A percentile compares a stretch with the other conserved stretches of the same genome.
phyloP scores from a whole-genome alignment of 805 yeast species.

The Sugiyamaella boreocaroliniensis region DNA sequence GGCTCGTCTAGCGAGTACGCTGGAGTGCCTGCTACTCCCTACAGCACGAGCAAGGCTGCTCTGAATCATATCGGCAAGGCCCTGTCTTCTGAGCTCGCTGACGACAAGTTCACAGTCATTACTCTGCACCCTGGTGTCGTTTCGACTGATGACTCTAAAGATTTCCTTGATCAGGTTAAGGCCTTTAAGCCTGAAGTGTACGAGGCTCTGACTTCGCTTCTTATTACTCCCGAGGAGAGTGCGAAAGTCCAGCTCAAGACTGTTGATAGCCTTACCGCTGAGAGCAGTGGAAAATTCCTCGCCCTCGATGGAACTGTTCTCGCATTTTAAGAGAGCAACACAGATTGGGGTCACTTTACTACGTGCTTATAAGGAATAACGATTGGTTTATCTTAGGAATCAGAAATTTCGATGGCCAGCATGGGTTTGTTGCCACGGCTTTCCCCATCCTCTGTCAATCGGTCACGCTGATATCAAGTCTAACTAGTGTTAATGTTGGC shows the following conservation, averaged over 20 bases:
- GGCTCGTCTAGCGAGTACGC: constrained; percentile 23
- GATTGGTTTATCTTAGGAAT: too few species aligned
- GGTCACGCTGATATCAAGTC: too few species aligned
- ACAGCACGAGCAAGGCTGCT: constrained; percentile 37
- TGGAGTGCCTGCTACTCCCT: constrained; percentile 24
- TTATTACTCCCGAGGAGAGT: constrained; percentile 22
- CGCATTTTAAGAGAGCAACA: background rate
- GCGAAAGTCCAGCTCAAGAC: constrained; percentile 20
- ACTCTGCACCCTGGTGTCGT: constrained; percentile 38
- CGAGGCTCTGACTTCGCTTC: constrained; percentile 6
- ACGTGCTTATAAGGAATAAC: too few species aligned
- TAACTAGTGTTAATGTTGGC: too few species aligned
- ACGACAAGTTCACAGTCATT: constrained; percentile 27
- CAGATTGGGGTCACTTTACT: too few species aligned
- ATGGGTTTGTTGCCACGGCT: too few species aligned
- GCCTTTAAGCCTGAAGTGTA: constrained; percentile 4
- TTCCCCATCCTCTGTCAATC: too few species aligned
- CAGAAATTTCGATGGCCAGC: too few species aligned
- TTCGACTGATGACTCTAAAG: constrained; percentile 30
- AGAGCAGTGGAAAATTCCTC: constrained; percentile 23
- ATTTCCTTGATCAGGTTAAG: constrained; percentile 1
- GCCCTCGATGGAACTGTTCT: constrained; percentile 10
- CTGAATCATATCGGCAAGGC: constrained; percentile 30
- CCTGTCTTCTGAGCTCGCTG: constrained; percentile 25
- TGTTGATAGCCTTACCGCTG: constrained; percentile 19